Percentiles rank a stretch among this genome's conserved stretches.
These are phyloP conservation scores for Claviceps maximensis DNA, from an alignment of 2,329 filamentous ascomycete species.

Conservation along the genomic window DNA sequence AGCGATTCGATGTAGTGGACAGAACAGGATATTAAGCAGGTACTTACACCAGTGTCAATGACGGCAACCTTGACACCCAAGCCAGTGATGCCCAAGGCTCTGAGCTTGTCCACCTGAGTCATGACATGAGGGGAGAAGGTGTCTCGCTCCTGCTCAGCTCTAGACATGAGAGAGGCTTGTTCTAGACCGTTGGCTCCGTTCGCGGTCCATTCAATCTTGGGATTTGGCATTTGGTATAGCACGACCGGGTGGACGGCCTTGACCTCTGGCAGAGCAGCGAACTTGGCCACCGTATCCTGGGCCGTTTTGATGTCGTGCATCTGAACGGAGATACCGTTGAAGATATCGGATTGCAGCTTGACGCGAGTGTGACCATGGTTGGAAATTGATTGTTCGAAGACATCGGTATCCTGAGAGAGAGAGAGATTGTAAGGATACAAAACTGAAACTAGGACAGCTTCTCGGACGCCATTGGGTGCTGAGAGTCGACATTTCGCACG, in stretches of 20 bases:
- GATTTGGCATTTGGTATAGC: slow-evolving; percentile 30
- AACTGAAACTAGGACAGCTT: neutral
- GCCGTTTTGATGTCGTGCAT: slow-evolving; percentile 33
- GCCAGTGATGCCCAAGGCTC: slow-evolving; percentile 33
- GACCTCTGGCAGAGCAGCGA: slow-evolving; percentile 30
- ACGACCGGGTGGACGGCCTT: slow-evolving; percentile 36
- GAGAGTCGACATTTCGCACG: no score
- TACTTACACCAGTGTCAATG: slow-evolving; percentile 39
- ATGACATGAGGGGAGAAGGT: slow-evolving; percentile 38
- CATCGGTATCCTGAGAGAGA: slow-evolving; percentile 7
- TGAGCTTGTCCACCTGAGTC: slow-evolving; percentile 42
- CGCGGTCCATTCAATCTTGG: slow-evolving; percentile 32
- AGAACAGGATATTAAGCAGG: slow-evolving; percentile 6
- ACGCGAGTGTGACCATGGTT: slow-evolving; percentile 30
- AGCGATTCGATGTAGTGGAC: neutral
- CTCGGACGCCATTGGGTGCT: neutral
- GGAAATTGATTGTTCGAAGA: slow-evolving; percentile 8
- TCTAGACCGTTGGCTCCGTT: slow-evolving; percentile 13
- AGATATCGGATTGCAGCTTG: slow-evolving; percentile 36
- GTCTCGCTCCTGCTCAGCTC: slow-evolving; percentile 16
- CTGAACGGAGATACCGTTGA: slow-evolving; percentile 41
- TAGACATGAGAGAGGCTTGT: slow-evolving; percentile 8
- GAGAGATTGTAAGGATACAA: neutral
- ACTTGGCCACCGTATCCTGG: slow-evolving; percentile 26
- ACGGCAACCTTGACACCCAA: slow-evolving; percentile 40